These are phyloP conservation scores for Tricladium varicosporioides DNA, from an alignment of 2,329 filamentous ascomycete genomes.

Conservation along the genomic window DNA sequence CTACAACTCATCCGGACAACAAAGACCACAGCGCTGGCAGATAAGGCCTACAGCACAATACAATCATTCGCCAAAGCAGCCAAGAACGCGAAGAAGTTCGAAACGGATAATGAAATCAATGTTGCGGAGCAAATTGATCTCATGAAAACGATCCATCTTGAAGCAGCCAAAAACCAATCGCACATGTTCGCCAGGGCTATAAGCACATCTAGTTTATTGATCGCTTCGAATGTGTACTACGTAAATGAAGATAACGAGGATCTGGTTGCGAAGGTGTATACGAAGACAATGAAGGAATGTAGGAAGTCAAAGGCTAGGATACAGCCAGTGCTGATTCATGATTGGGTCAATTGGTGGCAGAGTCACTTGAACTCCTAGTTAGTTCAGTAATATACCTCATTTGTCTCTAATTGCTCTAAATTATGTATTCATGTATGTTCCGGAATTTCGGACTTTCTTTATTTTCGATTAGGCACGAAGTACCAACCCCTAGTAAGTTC, in stretches of 20 bases:
- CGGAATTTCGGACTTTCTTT: no score
- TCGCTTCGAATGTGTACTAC: slow-evolving; percentile 60
- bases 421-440: no score
- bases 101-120: slow-evolving; percentile 42
- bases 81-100: slow-evolving; percentile 56
- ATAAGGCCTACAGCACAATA: slow-evolving; percentile 71
- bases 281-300: slow-evolving; percentile 54
- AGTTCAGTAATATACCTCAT: no score
- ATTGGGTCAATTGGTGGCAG: slow-evolving; percentile 5
- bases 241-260: slow-evolving; percentile 51
- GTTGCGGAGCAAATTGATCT: slow-evolving; percentile 44
- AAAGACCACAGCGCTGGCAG: slow-evolving; percentile 69
- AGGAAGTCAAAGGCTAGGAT: neutral
- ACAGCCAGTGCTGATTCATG: neutral
- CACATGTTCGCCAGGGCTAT: slow-evolving; percentile 73
- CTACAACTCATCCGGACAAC: slow-evolving; percentile 76
- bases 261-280: slow-evolving; percentile 62
- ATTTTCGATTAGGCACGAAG: no score
- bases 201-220: slow-evolving; percentile 68
- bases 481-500: no score
- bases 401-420: no score
- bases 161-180: slow-evolving; percentile 60
- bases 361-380: neutral
- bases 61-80: slow-evolving; percentile 67
- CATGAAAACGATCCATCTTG: slow-evolving; percentile 65